Evolutionary conservation across 2,329 filamentous ascomycete species (phyloP).

Genomic region (Alternaria incomplexa): DNA sequence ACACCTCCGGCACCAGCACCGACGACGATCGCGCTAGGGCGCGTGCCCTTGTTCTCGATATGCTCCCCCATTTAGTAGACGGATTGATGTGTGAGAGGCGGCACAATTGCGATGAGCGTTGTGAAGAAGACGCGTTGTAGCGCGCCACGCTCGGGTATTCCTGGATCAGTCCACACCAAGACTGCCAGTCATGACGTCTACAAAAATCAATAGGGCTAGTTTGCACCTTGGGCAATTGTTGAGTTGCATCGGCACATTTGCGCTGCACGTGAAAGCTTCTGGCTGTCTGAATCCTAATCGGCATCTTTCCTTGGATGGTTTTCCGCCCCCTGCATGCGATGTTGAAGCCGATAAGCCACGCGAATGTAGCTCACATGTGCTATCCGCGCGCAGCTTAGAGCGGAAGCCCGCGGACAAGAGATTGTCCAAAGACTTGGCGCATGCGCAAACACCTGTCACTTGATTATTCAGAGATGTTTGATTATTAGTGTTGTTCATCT

Average conservation of each 20-base stretch:
- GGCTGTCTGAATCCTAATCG: background rate
- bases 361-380: background rate
- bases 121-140: conserved; percentile 7
- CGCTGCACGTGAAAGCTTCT: conserved; percentile 3
- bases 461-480: background rate
- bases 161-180: conserved; percentile 7
- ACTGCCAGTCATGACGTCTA: conserved; percentile 23
- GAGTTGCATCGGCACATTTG: background rate
- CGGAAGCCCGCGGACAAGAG: background rate
- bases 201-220: conserved; percentile 11
- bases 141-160: conserved; percentile 18
- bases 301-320: background rate
- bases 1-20: conserved; percentile 76
- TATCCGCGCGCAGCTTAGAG: background rate
- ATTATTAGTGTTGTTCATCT: background rate
- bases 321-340: background rate
- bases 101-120: conserved; percentile 4
- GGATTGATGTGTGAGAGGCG: background rate
- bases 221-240: background rate
- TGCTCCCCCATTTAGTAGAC: conserved; percentile 15
- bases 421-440: background rate
- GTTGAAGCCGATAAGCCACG: background rate
- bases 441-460: background rate
- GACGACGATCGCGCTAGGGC: conserved; percentile 44
- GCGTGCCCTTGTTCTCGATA: conserved; percentile 9